Conservation (phyloP, 2,329 filamentous ascomycete species). For the Chaetomiaceae sp. region DNA sequence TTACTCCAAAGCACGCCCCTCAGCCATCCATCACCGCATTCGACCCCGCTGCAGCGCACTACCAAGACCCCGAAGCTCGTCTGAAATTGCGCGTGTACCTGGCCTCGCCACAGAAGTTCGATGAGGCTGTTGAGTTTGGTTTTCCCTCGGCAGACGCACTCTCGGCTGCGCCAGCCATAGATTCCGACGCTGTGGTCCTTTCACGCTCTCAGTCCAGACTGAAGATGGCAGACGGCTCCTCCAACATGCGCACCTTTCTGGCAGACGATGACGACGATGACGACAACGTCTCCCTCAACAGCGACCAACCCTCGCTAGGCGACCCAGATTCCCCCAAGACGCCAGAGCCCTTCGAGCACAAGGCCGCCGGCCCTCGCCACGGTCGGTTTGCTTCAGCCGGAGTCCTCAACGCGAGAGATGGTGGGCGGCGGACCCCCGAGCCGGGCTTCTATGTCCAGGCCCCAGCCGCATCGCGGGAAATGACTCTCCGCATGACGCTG, state of each 20-base stretch:
- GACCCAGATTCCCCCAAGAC: slow-evolving; percentile 59
- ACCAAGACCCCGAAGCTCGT: slow-evolving; percentile 83
- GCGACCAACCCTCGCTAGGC: slow-evolving; percentile 49
- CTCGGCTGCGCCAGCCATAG: slow-evolving; percentile 28
- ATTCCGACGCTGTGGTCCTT: slow-evolving; percentile 28
- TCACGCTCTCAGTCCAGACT: slow-evolving; percentile 28
- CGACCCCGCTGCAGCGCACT: slow-evolving; percentile 73
- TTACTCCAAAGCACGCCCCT: slow-evolving; percentile 43
- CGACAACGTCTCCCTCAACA: slow-evolving; percentile 52
- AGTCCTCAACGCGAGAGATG: slow-evolving; percentile 4
- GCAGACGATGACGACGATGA: slow-evolving; percentile 40
- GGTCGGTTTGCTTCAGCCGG: slow-evolving; percentile 17
- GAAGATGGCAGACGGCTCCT: slow-evolving; percentile 35
- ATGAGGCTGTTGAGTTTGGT: slow-evolving; percentile 90
- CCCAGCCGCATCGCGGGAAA: slow-evolving; percentile 65
- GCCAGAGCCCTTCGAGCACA: slow-evolving; percentile 43
- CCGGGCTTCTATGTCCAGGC: slow-evolving; percentile 44
- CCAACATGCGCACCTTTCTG: slow-evolving; percentile 53
- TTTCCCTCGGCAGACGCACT: slow-evolving; percentile 63
- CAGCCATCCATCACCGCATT: slow-evolving; percentile 48
- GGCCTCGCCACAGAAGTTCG: slow-evolving; percentile 88
- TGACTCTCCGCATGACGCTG: slow-evolving; percentile 94
- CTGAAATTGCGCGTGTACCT: slow-evolving; percentile 81
- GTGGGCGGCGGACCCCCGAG: slow-evolving; percentile 32
- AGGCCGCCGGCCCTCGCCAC: slow-evolving; percentile 15